Base-by-base conservation (phyloP, 768 basidiomycete genomes). In the Asterophora parasitica region DNA sequence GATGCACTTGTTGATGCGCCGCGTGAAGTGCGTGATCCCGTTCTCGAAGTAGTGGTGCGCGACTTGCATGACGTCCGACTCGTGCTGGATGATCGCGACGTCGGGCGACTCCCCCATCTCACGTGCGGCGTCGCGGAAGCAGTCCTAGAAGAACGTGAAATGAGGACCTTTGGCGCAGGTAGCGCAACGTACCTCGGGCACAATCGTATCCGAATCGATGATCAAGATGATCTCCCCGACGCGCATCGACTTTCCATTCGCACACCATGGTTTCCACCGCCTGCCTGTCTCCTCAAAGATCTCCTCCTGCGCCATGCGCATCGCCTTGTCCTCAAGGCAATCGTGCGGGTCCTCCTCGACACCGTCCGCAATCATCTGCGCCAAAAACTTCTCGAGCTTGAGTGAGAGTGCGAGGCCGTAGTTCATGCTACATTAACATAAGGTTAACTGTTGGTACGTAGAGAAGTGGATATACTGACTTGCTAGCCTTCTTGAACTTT, bases 31-130 rank as follows among this genome's bases (percentile, higher is more conserved):
- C 4, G 92, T 85, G 61, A 93, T 83, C 3, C 87, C 88, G 60
- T 92, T 92, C 64, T 93, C 91, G 55, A 93, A 92, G 66, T 89
- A 92, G 60, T 91, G 86, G 62, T 87, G 68, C 0, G 83, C 89
- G 57, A 92, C 91, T 63, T 92, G 87, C 85, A 92, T 88, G 52
- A 92, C 89, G 57, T 88, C 83, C 1, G 85, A 88, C 57, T 87
- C 87, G 61, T 94, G 91, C 61, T 93, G 92, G 56, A 95, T 85
- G 65, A 95, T 92, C 1, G 85, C 88, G 19, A 92, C 75, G 33
- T 89, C 84, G 0, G 84, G 86, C 42, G 81, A 83, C 61, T 83
- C 82, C 45, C 74, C 71, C 72, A 94, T 83, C 67, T 94, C 91
- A 33, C 87, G 76, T 4, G 89, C 90, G 0, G 92, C 92, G 64